Conservation (phyloP, 148 eudicot species). For the Cornus suecica region DNA sequence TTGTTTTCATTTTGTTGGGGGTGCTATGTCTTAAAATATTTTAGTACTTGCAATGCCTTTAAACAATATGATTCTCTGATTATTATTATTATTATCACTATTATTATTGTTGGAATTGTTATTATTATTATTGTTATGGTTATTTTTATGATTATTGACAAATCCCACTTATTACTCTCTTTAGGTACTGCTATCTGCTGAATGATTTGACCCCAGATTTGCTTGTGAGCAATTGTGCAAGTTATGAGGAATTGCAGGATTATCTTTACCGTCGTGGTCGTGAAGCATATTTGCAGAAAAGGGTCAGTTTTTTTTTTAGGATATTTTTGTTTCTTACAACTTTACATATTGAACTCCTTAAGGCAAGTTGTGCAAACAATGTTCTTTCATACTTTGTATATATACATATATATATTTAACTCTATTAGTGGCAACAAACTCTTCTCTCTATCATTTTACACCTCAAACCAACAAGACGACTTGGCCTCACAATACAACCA, state of each 20-base stretch:
- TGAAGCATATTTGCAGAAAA: constrained; percentile 85
- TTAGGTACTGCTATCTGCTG: constrained; percentile 91
- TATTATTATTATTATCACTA: too few relatives aligned
- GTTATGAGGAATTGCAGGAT: constrained; percentile 65
- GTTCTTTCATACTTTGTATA: too few relatives aligned
- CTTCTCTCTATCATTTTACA: too few relatives aligned
- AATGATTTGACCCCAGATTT: constrained; percentile 80
- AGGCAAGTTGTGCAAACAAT: too few relatives aligned
- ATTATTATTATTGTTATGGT: too few relatives aligned
- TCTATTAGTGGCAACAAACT: too few relatives aligned
- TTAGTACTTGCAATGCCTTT: background rate
- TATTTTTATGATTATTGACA: too few relatives aligned
- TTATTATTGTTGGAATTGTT: too few relatives aligned
- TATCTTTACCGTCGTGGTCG: constrained; percentile 82
- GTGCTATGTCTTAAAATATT: background rate
- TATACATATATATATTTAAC: too few relatives aligned
- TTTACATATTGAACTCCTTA: background rate
- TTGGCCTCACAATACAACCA: too few relatives aligned
- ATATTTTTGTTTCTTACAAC: constrained; percentile 2
- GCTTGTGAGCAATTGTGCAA: constrained; percentile 54
- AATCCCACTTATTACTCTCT: background rate
- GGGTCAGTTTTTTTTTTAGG: constrained; percentile 42
- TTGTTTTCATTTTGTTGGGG: too few relatives aligned
- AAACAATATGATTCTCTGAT: background rate
- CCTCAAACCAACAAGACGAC: too few relatives aligned